Percentiles rank a stretch among this genome's conserved stretches.
Evolutionary conservation across 768 basidiomycete genomes (phyloP).

Genomic region (Mycena vulgaris): DNA sequence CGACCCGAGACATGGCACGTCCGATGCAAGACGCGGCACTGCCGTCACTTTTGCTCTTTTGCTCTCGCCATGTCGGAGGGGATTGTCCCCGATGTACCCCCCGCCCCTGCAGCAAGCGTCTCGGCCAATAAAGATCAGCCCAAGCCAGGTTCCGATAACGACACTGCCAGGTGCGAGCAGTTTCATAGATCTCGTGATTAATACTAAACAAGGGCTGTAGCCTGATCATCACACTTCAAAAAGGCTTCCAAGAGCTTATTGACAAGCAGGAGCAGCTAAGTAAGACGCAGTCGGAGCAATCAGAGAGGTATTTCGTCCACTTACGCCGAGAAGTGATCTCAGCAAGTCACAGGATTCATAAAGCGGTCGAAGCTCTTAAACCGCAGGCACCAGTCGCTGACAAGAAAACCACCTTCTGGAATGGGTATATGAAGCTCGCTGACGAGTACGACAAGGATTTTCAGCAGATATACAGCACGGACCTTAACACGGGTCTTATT

Average conservation of each 20-base stretch:
- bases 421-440: conserved; percentile 12
- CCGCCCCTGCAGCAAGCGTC: too few species aligned
- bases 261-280: conserved; percentile 2
- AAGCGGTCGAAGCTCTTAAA: not conserved
- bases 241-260: not conserved
- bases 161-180: too few species aligned
- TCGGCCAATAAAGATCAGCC: too few species aligned
- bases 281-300: not conserved
- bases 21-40: too few species aligned
- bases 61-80: too few species aligned
- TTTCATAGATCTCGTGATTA: too few species aligned
- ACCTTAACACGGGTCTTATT: conserved; percentile 14
- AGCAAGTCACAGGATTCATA: not conserved
- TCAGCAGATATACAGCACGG: conserved; percentile 15
- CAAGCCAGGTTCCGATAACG: too few species aligned
- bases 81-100: too few species aligned
- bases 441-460: conserved; percentile 26
- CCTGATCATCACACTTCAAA: not conserved
- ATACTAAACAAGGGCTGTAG: too few species aligned
- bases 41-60: too few species aligned
- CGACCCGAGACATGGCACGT: too few species aligned
- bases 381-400: not conserved
- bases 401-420: conserved; percentile 24
- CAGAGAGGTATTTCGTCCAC: not conserved
- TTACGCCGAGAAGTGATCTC: not conserved